Percentiles rank a stretch among this genome's conserved stretches.
Evolutionary conservation across 805 yeast species (phyloP).

Genomic region (Naumovozyma castellii): DNA sequence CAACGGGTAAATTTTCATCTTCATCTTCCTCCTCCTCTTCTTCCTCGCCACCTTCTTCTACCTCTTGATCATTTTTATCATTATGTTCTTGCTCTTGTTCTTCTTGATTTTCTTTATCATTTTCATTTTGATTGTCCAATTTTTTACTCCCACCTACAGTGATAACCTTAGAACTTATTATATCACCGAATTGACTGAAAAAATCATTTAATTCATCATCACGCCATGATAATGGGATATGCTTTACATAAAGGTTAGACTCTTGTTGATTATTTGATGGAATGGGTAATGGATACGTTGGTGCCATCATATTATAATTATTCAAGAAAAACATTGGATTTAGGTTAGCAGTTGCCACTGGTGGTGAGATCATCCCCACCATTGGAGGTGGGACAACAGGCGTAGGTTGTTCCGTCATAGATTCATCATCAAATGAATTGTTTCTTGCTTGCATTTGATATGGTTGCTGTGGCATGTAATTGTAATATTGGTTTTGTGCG

Average conservation of each 20-base stretch:
- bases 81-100: slow-evolving; percentile 2
- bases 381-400: too few relatives aligned
- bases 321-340: slow-evolving; percentile 1
- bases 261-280: slow-evolving; percentile 47
- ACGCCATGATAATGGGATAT: slow-evolving; percentile 44
- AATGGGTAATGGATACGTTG: slow-evolving; percentile 14
- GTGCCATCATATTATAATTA: neutral
- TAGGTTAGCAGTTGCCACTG: slow-evolving; percentile 3
- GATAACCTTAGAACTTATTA: slow-evolving; percentile 48
- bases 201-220: slow-evolving; percentile 42
- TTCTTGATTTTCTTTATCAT: neutral
- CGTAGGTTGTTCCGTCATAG: neutral
- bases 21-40: neutral
- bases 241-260: slow-evolving; percentile 63
- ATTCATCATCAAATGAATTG: neutral
- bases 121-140: slow-evolving; percentile 3
- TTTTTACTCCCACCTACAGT: slow-evolving; percentile 32
- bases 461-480: neutral
- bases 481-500: neutral
- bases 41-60: slow-evolving; percentile 1
- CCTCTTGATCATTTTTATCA: neutral
- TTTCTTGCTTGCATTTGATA: neutral
- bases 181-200: slow-evolving; percentile 41
- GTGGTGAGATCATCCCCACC: slow-evolving; percentile 5
- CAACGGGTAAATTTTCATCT: slow-evolving; percentile 6